A percentile compares a stretch with the other conserved stretches of the same genome.
Evolutionary conservation across 192 early-diverging fungal species (phyloP).

Genomic region (Coemansia pectinata): DNA sequence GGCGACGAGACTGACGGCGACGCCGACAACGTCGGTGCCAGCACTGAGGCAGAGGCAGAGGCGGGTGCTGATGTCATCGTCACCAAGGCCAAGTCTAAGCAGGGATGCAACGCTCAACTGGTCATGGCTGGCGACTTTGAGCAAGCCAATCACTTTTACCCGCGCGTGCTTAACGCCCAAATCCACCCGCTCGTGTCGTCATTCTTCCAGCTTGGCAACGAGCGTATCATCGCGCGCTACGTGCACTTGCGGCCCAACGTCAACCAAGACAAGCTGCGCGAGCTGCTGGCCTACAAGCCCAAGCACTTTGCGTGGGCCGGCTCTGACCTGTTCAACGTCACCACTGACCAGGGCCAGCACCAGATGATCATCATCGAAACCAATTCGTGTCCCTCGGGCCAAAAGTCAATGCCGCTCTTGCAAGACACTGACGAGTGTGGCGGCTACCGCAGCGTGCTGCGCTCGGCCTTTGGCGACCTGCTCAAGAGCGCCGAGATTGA

Average conservation of each 20-base stretch:
- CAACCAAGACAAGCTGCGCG: constrained; percentile 61
- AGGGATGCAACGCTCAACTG: constrained; percentile 3
- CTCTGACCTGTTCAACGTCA: constrained; percentile 86
- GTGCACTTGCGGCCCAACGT: constrained; percentile 86
- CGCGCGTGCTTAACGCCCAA: constrained; percentile 83
- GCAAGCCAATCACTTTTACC: constrained; percentile 83
- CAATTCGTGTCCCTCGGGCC: constrained; percentile 88
- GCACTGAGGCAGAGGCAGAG: background rate
- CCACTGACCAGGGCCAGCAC: constrained; percentile 75
- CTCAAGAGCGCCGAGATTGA: constrained; percentile 59
- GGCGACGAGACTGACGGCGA: background rate
- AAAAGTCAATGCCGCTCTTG: constrained; percentile 87
- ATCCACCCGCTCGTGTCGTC: constrained; percentile 84
- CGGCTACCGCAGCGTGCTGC: constrained; percentile 81
- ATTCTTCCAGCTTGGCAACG: constrained; percentile 85
- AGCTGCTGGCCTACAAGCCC: constrained; percentile 66
- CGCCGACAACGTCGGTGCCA: background rate
- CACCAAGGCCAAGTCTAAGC: background rate
- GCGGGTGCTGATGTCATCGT: no score
- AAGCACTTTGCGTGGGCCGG: constrained; percentile 88
- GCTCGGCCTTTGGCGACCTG: constrained; percentile 74
- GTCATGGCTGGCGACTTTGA: constrained; percentile 64
- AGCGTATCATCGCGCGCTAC: constrained; percentile 84
- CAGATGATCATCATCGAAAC: constrained; percentile 95
- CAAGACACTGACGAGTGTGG: constrained; percentile 73